Conservation (phyloP, 495 filamentous ascomycete genomes). For the Tuber umbilicatum region DNA sequence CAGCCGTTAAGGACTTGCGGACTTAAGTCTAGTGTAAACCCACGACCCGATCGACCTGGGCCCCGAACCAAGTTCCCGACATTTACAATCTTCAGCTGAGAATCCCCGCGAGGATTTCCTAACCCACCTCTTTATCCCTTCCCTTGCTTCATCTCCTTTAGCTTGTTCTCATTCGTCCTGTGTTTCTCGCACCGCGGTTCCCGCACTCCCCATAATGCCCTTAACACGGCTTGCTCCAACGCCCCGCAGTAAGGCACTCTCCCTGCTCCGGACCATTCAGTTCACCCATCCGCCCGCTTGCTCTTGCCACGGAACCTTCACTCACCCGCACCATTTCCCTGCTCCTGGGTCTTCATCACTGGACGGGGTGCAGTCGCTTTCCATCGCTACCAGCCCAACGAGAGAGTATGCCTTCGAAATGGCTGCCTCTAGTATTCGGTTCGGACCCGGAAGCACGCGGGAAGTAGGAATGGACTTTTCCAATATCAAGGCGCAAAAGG, state of each 20-base stretch:
- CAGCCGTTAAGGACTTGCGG: no score
- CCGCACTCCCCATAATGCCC: constrained; percentile 10
- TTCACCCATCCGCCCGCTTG: constrained; percentile 83
- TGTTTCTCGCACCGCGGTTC: neutral
- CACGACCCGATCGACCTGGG: no score
- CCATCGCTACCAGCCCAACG: constrained; percentile 44
- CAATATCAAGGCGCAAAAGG: constrained; percentile 78
- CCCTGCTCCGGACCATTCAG: constrained; percentile 79
- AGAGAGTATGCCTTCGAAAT: constrained; percentile 99
- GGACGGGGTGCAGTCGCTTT: constrained; percentile 19
- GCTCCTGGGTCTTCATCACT: constrained; percentile 47
- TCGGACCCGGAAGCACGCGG: constrained; percentile 84
- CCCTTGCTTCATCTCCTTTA: neutral
- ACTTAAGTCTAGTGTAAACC: no score
- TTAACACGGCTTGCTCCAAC: constrained; percentile 46
- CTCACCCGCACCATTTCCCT: constrained; percentile 55
- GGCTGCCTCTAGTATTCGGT: constrained; percentile 88
- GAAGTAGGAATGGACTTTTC: constrained; percentile 98
- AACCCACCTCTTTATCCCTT: neutral
- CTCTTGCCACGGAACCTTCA: constrained; percentile 85
- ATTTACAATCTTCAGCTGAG: no score
- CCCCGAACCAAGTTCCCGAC: no score
- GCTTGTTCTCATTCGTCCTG: no score
- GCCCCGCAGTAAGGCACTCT: constrained; percentile 68
- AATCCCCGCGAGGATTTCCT: neutral